Base-by-base conservation (phyloP, 1,284 basidiomycete species). In the Peniophora sp. region DNA sequence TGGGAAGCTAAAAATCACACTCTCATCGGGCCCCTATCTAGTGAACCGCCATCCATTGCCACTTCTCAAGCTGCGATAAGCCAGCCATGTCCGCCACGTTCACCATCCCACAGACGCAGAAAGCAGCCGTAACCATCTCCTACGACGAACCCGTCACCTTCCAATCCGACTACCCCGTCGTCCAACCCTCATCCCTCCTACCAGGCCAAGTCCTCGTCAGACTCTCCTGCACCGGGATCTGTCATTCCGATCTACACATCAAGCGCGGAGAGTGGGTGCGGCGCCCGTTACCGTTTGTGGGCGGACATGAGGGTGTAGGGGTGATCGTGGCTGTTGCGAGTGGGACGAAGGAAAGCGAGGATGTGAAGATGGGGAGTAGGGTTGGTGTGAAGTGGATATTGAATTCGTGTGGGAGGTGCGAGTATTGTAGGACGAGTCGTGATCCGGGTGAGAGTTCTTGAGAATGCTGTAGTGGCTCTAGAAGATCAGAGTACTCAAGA, bases 351-450 rank as follows among this genome's bases (percentile, higher is more conserved):
- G 59, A 69, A 20, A 22, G 16, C 19, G 73, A 71, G n/a, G 56
- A 68, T 9, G 71, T 79, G 38, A 72, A 73, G 47, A 52, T 87
- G 38, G 81, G 83, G 17, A 81, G 87, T 58, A 68, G 79, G 22
- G 88, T 91, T 46, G 87, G 89, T 2, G 69, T 91, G 63, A 91
- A 91, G 60, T 85, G 82, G 80, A 68, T 85, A 52, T 84, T 79
- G 10, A 73, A 77, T 54, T 72, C 76, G 2, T 91, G 79, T 53
- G 59, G 79, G 57, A 69, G 73, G 67, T 87, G 84, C 61, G 77
- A 81, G 52, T 72, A 75, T 68, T 89, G 85, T 63, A 71, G 73
- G 50, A 66, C 60, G 53, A 83, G 76, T 3, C 61, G 71, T 48
- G 86, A 88, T 57, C 64, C 69, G 23, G 62, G 77, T 77, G 48